phyloP scores from a whole-genome alignment of 495 filamentous ascomycete species.

The Eremomyces bilateralis region DNA sequence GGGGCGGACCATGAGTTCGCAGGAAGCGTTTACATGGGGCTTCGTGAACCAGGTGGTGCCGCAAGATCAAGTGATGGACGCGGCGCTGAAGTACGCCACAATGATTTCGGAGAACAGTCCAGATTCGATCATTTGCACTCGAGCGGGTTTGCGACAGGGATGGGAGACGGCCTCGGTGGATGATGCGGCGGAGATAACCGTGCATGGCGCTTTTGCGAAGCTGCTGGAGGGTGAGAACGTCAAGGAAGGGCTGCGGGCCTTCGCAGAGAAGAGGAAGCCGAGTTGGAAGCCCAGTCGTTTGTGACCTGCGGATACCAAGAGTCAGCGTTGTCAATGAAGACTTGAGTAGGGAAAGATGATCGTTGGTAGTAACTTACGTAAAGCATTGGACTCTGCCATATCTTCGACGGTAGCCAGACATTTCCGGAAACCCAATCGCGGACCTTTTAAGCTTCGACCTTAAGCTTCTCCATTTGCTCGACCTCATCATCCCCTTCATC shows the following conservation, averaged over 20 bases:
- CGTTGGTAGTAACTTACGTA: too few relatives aligned
- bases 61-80: conserved; percentile 4
- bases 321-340: too few relatives aligned
- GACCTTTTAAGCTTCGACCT: background rate
- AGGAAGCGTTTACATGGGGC: conserved; percentile 5
- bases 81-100: conserved; percentile 5
- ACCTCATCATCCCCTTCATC: conserved; percentile 38
- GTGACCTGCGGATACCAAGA: too few relatives aligned
- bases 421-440: background rate
- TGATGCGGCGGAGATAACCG: conserved; percentile 1
- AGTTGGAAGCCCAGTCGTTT: conserved; percentile 13
- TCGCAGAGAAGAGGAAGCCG: conserved; percentile 20
- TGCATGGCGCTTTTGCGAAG: conserved; percentile 12
- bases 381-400: too few relatives aligned
- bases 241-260: conserved; percentile 19
- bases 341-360: too few relatives aligned
- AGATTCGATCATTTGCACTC: conserved; percentile 6
- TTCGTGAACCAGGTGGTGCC: conserved; percentile 6
- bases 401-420: too few relatives aligned
- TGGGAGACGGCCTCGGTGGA: conserved; percentile 8
- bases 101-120: conserved; percentile 9
- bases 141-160: conserved; percentile 6
- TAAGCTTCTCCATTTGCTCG: conserved; percentile 9
- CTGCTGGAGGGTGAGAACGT: conserved; percentile 21
- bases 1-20: conserved; percentile 3